Evolutionary conservation across 805 yeast species (phyloP).

Genomic region (Osmozyma mogii): DNA sequence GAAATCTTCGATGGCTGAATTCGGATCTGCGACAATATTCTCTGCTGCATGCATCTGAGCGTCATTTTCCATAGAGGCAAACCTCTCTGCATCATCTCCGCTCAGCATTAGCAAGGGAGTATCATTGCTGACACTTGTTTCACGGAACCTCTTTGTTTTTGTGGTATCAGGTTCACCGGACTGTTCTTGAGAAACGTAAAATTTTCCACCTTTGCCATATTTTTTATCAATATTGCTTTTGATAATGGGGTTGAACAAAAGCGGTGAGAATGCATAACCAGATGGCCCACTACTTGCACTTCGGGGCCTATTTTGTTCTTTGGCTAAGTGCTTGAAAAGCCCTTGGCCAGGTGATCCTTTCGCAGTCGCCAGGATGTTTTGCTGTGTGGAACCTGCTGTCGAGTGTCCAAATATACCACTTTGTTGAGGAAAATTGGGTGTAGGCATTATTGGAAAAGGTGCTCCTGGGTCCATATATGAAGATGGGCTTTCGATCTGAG

Average conservation of each 20-base stretch:
- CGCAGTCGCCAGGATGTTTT: conserved; percentile 13
- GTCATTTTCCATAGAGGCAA: too few relatives aligned
- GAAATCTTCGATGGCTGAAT: conserved; percentile 15
- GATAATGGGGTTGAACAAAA: conserved; percentile 73
- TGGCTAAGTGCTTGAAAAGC: not conserved
- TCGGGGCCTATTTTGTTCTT: conserved; percentile 17
- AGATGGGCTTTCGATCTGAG: conserved; percentile 5
- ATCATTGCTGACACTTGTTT: conserved; percentile 10
- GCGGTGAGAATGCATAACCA: conserved; percentile 69
- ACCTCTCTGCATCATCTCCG: too few relatives aligned
- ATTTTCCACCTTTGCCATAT: conserved; percentile 86
- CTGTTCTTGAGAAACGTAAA: conserved; percentile 48
- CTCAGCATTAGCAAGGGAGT: too few relatives aligned
- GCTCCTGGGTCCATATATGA: conserved; percentile 76
- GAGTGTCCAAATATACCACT: too few relatives aligned
- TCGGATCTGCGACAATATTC: too few relatives aligned
- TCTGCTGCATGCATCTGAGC: too few relatives aligned
- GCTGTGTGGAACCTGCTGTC: too few relatives aligned
- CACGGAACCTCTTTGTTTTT: conserved; percentile 5
- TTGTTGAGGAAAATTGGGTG: conserved; percentile 33
- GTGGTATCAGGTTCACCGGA: conserved; percentile 8
- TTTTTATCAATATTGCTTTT: conserved; percentile 74
- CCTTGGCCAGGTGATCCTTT: not conserved
- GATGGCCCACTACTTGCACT: conserved; percentile 1
- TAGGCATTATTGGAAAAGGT: conserved; percentile 54